Evolutionary conservation across 2,329 filamentous ascomycete genomes (phyloP).

Genomic region (Beauveria bassiana): DNA sequence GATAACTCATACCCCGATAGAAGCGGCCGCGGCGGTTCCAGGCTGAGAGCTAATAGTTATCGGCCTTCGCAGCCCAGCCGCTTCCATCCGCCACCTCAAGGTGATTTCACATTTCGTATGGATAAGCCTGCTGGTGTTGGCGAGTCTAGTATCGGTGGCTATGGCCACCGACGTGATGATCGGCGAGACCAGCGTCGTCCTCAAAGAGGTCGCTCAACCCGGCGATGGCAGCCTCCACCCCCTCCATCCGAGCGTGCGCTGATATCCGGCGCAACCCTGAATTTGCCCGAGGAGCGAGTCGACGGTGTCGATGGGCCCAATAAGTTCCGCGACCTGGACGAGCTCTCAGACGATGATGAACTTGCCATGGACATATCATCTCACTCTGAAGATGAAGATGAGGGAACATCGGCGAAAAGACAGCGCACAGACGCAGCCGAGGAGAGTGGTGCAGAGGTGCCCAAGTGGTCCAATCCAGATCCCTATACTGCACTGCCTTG

Average conservation of each 20-base stretch:
- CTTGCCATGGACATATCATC: slow-evolving; percentile 56
- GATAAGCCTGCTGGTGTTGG: slow-evolving; percentile 43
- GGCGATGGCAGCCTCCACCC: slow-evolving; percentile 30
- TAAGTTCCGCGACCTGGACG: slow-evolving; percentile 47
- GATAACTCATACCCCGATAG: slow-evolving; percentile 1
- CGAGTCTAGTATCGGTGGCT: slow-evolving; percentile 19
- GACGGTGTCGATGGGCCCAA: slow-evolving; percentile 36
- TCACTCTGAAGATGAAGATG: slow-evolving; percentile 18
- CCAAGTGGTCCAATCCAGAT: slow-evolving; percentile 94
- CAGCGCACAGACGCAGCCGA: slow-evolving; percentile 20
- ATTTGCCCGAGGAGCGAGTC: slow-evolving; percentile 37
- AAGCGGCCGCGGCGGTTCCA: not conserved
- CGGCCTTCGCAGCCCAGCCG: slow-evolving; percentile 20
- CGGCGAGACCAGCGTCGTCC: slow-evolving; percentile 19
- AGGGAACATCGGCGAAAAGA: slow-evolving; percentile 34
- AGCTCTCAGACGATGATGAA: slow-evolving; percentile 56
- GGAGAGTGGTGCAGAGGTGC: slow-evolving; percentile 39
- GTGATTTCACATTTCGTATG: slow-evolving; percentile 50
- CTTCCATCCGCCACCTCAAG: slow-evolving; percentile 25
- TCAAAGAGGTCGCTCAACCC: slow-evolving; percentile 19
- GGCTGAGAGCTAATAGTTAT: not conserved
- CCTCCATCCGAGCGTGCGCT: slow-evolving; percentile 42
- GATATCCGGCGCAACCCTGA: slow-evolving; percentile 34
- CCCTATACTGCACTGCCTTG: slow-evolving; percentile 85
- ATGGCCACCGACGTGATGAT: slow-evolving; percentile 15